phyloP scores from a whole-genome alignment of 768 basidiomycete species.

The Pilatotrama ljubarskyi region DNA sequence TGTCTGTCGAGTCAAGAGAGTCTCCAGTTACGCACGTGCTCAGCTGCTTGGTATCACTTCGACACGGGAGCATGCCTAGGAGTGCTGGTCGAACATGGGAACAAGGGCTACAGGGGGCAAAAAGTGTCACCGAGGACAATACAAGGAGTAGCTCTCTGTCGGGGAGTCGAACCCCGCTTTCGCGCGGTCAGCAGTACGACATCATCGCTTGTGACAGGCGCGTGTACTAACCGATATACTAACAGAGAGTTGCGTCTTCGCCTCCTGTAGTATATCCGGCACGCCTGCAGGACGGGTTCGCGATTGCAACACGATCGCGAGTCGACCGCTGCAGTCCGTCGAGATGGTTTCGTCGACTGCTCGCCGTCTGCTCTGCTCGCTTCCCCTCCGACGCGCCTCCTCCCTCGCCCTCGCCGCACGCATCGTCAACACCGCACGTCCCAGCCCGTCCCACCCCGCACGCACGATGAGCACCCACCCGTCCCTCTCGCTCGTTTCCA shows the following conservation, averaged over 20 bases:
- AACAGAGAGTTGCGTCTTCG: slow-evolving; percentile 9
- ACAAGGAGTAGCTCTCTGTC: slow-evolving; percentile 17
- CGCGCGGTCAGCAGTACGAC: slow-evolving; percentile 26
- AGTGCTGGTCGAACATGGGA: too few species aligned
- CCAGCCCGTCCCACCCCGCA: background rate
- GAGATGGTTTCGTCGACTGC: background rate
- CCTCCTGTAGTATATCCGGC: too few species aligned
- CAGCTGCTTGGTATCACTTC: too few species aligned
- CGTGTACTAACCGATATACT: slow-evolving; percentile 20
- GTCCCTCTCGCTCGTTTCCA: slow-evolving; percentile 38
- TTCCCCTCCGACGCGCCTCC: background rate
- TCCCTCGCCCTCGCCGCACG: background rate
- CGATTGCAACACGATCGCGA: background rate
- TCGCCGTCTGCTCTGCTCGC: background rate
- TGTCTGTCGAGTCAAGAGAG: too few species aligned
- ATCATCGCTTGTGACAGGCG: slow-evolving; percentile 16
- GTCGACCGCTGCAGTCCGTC: background rate
- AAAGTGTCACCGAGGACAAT: too few species aligned
- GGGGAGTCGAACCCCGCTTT: slow-evolving; percentile 39
- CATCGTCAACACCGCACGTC: too few species aligned
- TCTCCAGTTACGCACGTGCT: too few species aligned
- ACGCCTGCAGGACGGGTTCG: too few species aligned
- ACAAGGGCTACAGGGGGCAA: too few species aligned
- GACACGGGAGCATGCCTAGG: too few species aligned
- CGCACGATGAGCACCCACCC: slow-evolving; percentile 35